Percentiles rank a stretch among this genome's conserved stretches.
These are phyloP conservation scores for Heterobasidion parviporum DNA, from an alignment of 1,284 basidiomycete genomes.

Conservation along the genomic window DNA sequence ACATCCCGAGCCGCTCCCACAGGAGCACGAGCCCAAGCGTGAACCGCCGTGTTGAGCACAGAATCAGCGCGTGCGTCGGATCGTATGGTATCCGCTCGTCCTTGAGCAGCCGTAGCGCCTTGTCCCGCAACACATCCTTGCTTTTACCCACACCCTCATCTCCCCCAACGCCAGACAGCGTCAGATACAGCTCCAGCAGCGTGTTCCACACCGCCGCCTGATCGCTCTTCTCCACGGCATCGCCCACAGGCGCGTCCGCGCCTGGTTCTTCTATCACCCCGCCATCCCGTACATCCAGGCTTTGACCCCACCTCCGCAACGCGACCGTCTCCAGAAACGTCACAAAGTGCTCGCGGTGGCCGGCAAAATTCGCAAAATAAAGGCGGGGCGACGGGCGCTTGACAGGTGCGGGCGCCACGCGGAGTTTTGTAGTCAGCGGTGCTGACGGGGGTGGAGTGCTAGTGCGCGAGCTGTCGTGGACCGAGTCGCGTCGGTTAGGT, in stretches of 20 bases:
- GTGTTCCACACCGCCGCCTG: constrained; percentile 95
- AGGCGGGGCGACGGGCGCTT: constrained; percentile 75
- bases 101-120: constrained; percentile 64
- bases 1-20: constrained; percentile 94
- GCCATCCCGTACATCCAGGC: constrained; percentile 35
- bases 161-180: constrained; percentile 26
- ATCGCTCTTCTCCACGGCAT: constrained; percentile 55
- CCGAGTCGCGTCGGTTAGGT: constrained; percentile 21
- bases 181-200: constrained; percentile 87
- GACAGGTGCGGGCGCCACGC: constrained; percentile 18
- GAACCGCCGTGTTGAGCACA: constrained; percentile 82
- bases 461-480: constrained; percentile 16
- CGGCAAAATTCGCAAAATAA: constrained; percentile 94
- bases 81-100: constrained; percentile 75
- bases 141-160: constrained; percentile 11
- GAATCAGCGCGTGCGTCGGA: constrained; percentile 83
- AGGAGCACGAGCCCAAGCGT: constrained; percentile 81
- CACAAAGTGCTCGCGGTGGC: constrained; percentile 79
- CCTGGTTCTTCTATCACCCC: constrained; percentile 5
- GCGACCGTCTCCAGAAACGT: constrained; percentile 89
- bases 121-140: constrained; percentile 31
- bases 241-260: constrained; percentile 29
- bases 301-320: constrained; percentile 73
- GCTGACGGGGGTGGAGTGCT: constrained; percentile 21
- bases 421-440: constrained; percentile 9